Evolutionary conservation across 352 stramenopile species (phyloP).

Genomic region (Thalassiosira ordinaria): DNA sequence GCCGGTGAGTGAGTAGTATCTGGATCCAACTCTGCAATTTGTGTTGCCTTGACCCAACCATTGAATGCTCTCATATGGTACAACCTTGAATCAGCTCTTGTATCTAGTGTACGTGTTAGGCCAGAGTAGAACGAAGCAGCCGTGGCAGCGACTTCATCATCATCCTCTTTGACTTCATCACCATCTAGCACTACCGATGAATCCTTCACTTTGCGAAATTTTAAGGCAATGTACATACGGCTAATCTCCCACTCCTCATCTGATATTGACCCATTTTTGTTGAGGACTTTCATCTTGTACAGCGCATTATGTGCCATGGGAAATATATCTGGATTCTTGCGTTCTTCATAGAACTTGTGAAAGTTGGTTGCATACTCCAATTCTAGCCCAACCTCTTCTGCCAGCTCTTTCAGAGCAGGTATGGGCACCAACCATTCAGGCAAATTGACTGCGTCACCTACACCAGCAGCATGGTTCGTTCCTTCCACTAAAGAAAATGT

Average conservation of each 20-base stretch:
- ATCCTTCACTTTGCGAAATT: constrained; percentile 84
- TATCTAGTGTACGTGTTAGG: constrained; percentile 68
- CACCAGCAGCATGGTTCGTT: constrained; percentile 72
- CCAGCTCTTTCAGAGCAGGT: constrained; percentile 67
- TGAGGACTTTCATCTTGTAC: constrained; percentile 86
- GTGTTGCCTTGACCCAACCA: constrained; percentile 98
- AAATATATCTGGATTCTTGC: constrained; percentile 63
- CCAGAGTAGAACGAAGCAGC: constrained; percentile 83
- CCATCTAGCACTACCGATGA: constrained; percentile 63
- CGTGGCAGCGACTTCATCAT: constrained; percentile 72
- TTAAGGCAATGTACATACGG: constrained; percentile 80
- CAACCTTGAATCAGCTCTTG: constrained; percentile 87
- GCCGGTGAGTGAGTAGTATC: constrained; percentile 32
- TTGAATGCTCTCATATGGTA: constrained; percentile 98
- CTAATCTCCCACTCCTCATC: constrained; percentile 83
- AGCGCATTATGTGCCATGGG: constrained; percentile 70
- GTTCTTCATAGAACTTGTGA: constrained; percentile 81
- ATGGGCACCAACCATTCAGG: constrained; percentile 84
- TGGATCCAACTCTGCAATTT: constrained; percentile 91
- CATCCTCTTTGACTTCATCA: constrained; percentile 56
- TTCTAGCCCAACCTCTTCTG: constrained; percentile 72
- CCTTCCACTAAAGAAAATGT: constrained; percentile 84
- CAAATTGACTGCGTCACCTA: constrained; percentile 82
- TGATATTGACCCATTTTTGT: constrained; percentile 74
- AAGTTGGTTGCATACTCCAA: constrained; percentile 84